phyloP scores from a whole-genome alignment of 192 early-diverging fungal species.

The Chytriomyces sp. region DNA sequence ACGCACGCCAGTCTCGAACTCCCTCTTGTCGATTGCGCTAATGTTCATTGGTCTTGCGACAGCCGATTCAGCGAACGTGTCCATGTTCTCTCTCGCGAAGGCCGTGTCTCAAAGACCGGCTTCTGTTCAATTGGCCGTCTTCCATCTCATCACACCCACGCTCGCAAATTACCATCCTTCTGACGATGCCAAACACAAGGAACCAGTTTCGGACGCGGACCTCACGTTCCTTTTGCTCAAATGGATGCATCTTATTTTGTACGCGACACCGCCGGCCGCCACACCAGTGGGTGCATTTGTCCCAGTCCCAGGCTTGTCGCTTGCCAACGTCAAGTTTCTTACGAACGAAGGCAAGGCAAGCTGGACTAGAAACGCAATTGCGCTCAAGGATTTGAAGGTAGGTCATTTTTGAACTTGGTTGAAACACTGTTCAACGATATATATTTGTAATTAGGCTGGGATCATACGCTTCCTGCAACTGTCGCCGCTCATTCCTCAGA shows the following conservation, averaged over 20 bases:
- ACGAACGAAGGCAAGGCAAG: constrained; percentile 76
- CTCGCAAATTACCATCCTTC: constrained; percentile 31
- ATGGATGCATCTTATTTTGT: constrained; percentile 72
- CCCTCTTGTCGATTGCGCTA: too few species aligned
- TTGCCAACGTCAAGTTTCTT: constrained; percentile 56
- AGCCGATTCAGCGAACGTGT: constrained; percentile 48
- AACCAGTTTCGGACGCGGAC: constrained; percentile 39
- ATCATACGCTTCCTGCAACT: constrained; percentile 42
- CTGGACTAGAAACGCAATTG: constrained; percentile 58
- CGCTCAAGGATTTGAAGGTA: constrained; percentile 46
- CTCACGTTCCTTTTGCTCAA: constrained; percentile 57
- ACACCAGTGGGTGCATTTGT: constrained; percentile 16
- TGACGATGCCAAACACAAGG: neutral
- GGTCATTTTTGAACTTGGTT: constrained; percentile 6
- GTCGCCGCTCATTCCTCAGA: constrained; percentile 39
- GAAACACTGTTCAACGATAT: neutral
- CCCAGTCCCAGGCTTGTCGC: constrained; percentile 65
- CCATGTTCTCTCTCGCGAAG: constrained; percentile 51
- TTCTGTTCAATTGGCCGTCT: constrained; percentile 58
- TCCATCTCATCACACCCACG: constrained; percentile 32
- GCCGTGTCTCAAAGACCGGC: constrained; percentile 62
- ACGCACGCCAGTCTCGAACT: too few species aligned
- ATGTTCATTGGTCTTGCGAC: too few species aligned
- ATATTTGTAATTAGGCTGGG: neutral
- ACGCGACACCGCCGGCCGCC: constrained; percentile 50